Evolutionary conservation across 106 monocot genomes (phyloP).

Genomic region (Vanilla planifolia): DNA sequence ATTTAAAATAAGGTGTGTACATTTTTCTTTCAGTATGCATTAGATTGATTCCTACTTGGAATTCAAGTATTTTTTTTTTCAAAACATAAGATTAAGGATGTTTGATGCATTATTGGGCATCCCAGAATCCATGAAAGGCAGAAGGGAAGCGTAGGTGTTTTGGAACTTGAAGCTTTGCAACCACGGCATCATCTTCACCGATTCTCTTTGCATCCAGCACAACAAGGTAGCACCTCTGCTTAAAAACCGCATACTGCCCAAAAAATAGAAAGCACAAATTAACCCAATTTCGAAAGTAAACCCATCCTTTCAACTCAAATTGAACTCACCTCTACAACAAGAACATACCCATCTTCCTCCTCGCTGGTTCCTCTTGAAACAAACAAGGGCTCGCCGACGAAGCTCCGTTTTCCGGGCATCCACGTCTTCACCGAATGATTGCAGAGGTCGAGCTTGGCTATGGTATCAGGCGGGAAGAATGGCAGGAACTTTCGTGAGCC

Average conservation of each 20-base stretch:
- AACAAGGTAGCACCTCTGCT: constrained; percentile 65
- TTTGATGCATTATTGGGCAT: too few species aligned
- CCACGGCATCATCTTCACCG: constrained; percentile 40
- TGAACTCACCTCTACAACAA: constrained; percentile 61
- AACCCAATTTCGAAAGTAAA: neutral
- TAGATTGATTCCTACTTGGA: too few species aligned
- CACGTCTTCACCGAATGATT: constrained; percentile 41
- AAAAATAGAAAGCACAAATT: neutral
- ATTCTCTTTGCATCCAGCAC: constrained; percentile 69
- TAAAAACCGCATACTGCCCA: constrained; percentile 68
- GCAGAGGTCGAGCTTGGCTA: constrained; percentile 38
- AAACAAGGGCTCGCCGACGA: constrained; percentile 81
- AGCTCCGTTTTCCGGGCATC: constrained; percentile 44
- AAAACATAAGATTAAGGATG: too few species aligned
- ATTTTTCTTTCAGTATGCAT: too few species aligned
- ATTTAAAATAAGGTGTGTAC: too few species aligned
- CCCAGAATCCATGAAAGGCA: constrained; percentile 93
- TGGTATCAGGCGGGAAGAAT: constrained; percentile 68
- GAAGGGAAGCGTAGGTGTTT: constrained; percentile 68
- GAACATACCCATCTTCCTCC: constrained; percentile 84
- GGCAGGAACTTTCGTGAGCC: constrained; percentile 46
- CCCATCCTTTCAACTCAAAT: neutral
- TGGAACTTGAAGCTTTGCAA: constrained; percentile 81
- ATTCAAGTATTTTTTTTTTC: too few species aligned
- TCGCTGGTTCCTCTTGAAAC: constrained; percentile 33